A percentile compares a stretch with the other conserved stretches of the same genome.
Conservation (phyloP, 2,329 filamentous ascomycete genomes). For the Talaromyces sp. region DNA sequence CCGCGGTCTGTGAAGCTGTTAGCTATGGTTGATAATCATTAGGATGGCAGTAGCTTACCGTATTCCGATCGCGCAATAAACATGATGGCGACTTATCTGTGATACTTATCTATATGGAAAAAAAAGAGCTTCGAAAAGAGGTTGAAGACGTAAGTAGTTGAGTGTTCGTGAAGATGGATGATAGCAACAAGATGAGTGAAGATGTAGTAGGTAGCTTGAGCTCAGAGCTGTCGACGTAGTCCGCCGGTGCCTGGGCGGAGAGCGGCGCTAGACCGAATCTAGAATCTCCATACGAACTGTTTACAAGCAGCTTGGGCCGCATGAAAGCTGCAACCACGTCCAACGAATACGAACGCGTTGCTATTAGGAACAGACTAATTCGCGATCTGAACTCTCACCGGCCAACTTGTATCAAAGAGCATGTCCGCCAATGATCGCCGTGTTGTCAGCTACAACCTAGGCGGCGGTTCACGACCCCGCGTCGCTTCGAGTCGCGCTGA, state of each 20-base stretch:
- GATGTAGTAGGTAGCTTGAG: slow-evolving; percentile 7
- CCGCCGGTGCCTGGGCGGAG: slow-evolving; percentile 16
- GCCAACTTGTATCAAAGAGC: slow-evolving; percentile 22
- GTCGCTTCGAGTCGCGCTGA: slow-evolving; percentile 38
- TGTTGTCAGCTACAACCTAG: slow-evolving; percentile 32
- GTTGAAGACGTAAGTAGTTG: neutral
- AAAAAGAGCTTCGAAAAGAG: neutral
- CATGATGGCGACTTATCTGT: slow-evolving; percentile 61
- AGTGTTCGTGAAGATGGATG: neutral
- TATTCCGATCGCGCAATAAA: slow-evolving; percentile 99
- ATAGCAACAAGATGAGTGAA: neutral
- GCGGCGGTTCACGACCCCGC: slow-evolving; percentile 36
- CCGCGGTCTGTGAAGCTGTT: slow-evolving; percentile 70
- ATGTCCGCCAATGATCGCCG: slow-evolving; percentile 42
- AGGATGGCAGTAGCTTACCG: slow-evolving; percentile 60
- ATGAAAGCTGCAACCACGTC: neutral
- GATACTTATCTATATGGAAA: slow-evolving; percentile 5
- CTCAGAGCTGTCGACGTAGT: slow-evolving; percentile 15
- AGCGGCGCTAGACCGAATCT: slow-evolving; percentile 16
- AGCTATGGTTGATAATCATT: slow-evolving; percentile 31
- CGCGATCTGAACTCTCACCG: neutral
- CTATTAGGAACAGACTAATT: neutral
- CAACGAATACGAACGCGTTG: neutral
- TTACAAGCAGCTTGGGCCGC: slow-evolving; percentile 2
- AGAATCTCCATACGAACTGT: slow-evolving; percentile 18